Evolutionary conservation across 208 protist species (phyloP).

Genomic region (Leishmania tarentolae): DNA sequence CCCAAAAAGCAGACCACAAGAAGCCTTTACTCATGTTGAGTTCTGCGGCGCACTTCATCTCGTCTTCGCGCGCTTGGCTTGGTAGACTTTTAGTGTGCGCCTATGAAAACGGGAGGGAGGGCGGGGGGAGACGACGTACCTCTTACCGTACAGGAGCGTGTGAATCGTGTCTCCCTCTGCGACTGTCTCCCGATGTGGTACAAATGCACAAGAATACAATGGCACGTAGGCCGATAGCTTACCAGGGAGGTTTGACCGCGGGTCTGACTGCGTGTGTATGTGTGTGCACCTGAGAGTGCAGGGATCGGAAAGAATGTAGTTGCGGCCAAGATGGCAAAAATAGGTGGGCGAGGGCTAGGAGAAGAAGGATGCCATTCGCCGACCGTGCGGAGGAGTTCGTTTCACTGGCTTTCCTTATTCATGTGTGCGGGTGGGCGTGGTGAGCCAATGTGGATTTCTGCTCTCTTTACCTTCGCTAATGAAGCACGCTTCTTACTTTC

Average conservation of each 20-base stretch:
- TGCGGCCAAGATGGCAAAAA: neutral
- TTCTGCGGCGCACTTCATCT: neutral
- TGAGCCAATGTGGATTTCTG: no score
- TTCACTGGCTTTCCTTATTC: no score
- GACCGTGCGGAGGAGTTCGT: no score
- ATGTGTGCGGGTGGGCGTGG: no score
- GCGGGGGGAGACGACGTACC: neutral
- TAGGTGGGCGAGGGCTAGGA: neutral
- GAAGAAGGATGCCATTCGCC: neutral
- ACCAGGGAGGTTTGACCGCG: neutral
- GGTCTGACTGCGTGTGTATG: neutral
- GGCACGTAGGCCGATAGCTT: neutral
- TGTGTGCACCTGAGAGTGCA: no score
- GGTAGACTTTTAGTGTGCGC: neutral
- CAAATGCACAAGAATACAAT: neutral
- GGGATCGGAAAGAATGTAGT: neutral
- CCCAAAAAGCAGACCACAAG: neutral
- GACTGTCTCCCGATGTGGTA: neutral
- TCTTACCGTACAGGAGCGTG: neutral
- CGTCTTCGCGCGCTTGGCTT: no score
- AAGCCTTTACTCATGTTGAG: neutral
- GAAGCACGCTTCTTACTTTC: no score
- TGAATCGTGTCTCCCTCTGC: neutral
- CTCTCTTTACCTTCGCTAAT: no score
- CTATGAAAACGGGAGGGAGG: neutral